Evolutionary conservation across 2,329 filamentous ascomycete species (phyloP), one percentile per base, ranked within the genome.

Genomic region (Sordariomycetes sp.): DNA sequence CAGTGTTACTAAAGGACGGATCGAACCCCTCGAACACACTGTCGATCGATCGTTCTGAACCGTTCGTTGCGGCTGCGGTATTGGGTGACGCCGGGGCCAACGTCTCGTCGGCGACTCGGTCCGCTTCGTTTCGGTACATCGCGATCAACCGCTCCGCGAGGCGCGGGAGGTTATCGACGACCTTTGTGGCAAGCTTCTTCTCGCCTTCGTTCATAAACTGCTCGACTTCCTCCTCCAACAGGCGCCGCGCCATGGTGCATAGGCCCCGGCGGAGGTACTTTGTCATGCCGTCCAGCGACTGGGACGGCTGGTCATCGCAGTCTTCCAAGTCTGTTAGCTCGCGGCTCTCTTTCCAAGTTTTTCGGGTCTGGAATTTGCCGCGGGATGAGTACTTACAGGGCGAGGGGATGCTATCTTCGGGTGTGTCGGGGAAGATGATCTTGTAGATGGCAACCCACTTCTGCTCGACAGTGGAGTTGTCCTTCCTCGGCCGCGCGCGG

Each of bases 381-480:
- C 28, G 28, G 28, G 28, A 32, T 32, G 28, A 8, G 8, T 8
- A 52, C 56, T 58, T 54, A 58, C 56, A 58, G 5, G 56, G 56
- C 0, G 56, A 54, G 32, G 56, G 56, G 1, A 54, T 48, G 35
- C 22, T 36, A 28, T 55, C 54, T 15, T 51, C 52, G 15, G 45
- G 52, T 10, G 53, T 39, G 28, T 58, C 52, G 7, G 56, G 56
- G 22, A 54, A 55, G 39, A 58, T 54, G 28, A 58, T 55, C 35
- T 51, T 54, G 22, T 58, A 58, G 28, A 58, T 54, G 2, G 24
- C 22, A 24, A 20, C 28, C 56, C 56, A 58, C 22, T 53, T 54
- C 52, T 58, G 34, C 36, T 35, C 56, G 10, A 28, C 25, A 15
- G 42, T 57, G 25, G 25, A 39, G 17, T 48, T 48, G n/a, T 24